Base-by-base conservation (phyloP, 352 stramenopile genomes). In the Phytophthora pluvialis region DNA sequence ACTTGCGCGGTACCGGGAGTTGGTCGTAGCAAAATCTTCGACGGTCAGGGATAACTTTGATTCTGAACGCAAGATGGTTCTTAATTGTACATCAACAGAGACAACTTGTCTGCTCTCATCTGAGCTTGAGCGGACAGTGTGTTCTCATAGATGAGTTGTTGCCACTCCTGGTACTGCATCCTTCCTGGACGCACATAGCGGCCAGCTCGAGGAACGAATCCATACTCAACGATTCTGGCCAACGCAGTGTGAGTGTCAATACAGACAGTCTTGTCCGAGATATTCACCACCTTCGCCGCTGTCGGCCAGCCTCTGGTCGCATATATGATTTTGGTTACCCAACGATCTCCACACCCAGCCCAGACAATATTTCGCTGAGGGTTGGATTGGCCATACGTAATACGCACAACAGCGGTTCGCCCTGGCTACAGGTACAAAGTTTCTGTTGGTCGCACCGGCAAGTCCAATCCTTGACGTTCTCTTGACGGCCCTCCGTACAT, bases 141-240 rank as follows among this genome's bases (percentile, higher is more conserved):
- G 11, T 40, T 60, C 31, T 66, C 39, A 4, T 59, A 48, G 5
- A 66, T 60, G 9, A 66, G 16, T 1, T 11, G 18, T 16, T 59
- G 31, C 38, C 57, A 64, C 12, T 57, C 57, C 28, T 45, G 16
- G 18, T 64, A 64, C 9, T 9, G 33, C 8, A 13, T 18, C 21
- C 9, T 9, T 13, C 54, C 43, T 5, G 32, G 42, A 3, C 54
- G 32, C 1, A 57, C 40, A 44, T 47, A 61, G 4, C 40, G 40
- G 9, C 44, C 33, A 6, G 11, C 6, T 1, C 33, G 10, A 2
- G 15, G 44, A 5, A 49, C 26, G 28, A 49, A 54, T 16, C 36
- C 28, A 53, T 16, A 33, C 33, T 46, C 42, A 3, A 48, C 33
- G 18, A 48, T 11, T 15, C 8, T 6, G 6, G 39, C n/a, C 5